Percentiles rank a stretch among this genome's conserved stretches.
Conservation (phyloP, 2,329 filamentous ascomycete genomes). For the Colletotrichum orbiculare region DNA sequence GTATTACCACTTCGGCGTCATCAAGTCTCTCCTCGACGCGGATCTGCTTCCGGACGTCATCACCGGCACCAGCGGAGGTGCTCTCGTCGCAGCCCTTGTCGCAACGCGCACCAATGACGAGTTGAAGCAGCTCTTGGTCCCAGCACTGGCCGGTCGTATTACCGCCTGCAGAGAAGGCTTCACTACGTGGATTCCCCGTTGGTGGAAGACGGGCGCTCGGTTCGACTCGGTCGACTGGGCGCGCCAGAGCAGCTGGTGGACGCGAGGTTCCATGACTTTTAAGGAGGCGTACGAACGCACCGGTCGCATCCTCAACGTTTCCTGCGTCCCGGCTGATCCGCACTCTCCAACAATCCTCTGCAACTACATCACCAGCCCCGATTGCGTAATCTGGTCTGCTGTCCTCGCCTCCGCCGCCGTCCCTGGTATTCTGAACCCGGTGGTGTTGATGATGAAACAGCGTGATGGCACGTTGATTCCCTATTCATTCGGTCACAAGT, state of each 20-base stretch:
- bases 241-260: constrained; percentile 86
- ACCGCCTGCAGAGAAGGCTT: constrained; percentile 85
- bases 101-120: constrained; percentile 94
- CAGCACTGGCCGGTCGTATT: constrained; percentile 86
- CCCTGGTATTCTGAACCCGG: constrained; percentile 93
- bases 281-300: constrained; percentile 94
- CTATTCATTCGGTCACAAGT: constrained; percentile 98
- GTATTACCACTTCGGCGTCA: constrained; percentile 95
- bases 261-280: constrained; percentile 91
- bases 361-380: constrained; percentile 94
- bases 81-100: constrained; percentile 86
- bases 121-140: constrained; percentile 84
- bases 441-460: constrained; percentile 92
- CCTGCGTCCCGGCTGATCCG: constrained; percentile 94
- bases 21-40: constrained; percentile 89
- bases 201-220: constrained; percentile 92
- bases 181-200: constrained; percentile 80
- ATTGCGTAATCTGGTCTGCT: constrained; percentile 98
- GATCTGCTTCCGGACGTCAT: constrained; percentile 91
- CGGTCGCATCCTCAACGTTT: constrained; percentile 93
- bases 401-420: constrained; percentile 95
- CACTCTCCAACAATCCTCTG: constrained; percentile 92
- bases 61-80: constrained; percentile 94
- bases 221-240: constrained; percentile 97
- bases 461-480: constrained; percentile 81